phyloP scores from a whole-genome alignment of 78 protist genomes.

The Trichosphaerium sp. region DNA sequence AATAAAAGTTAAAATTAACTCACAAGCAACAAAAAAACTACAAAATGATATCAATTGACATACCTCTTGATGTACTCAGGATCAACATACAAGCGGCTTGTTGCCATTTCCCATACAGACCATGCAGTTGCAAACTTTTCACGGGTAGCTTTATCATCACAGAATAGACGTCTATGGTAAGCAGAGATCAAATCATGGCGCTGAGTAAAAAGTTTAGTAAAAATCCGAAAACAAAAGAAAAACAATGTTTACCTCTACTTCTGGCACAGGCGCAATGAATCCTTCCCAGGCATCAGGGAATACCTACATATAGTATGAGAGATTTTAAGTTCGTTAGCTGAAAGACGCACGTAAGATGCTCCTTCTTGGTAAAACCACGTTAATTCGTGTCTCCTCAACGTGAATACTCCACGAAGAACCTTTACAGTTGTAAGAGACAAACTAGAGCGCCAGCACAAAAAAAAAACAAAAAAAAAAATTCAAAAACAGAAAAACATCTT shows the following conservation, averaged over 20 bases:
- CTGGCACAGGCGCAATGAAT: constrained; percentile 37
- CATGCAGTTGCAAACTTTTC: constrained; percentile 42
- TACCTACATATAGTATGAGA: too few relatives aligned
- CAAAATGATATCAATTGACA: too few relatives aligned
- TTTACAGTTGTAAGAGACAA: neutral
- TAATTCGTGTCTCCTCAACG: constrained; percentile 56
- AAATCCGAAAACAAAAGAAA: too few relatives aligned
- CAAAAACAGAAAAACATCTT: neutral
- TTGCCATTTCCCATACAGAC: constrained; percentile 60
- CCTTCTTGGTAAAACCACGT: constrained; percentile 60
- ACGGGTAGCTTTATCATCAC: constrained; percentile 21
- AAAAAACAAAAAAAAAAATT: too few relatives aligned
- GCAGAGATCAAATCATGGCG: constrained; percentile 54
- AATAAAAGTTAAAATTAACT: too few relatives aligned
- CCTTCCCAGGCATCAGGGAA: constrained; percentile 63
- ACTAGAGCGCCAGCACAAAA: too few relatives aligned
- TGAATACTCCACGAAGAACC: constrained; percentile 62
- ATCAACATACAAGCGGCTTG: constrained; percentile 38
- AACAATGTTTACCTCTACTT: constrained; percentile 34
- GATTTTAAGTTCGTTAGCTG: too few relatives aligned
- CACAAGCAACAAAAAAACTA: too few relatives aligned
- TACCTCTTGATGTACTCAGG: neutral
- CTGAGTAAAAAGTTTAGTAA: too few relatives aligned
- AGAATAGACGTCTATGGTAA: constrained; percentile 38
- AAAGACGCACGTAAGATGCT: too few relatives aligned